Evolutionary conservation across 345 rosid species (phyloP).

Genomic region (Microcos paniculata): DNA sequence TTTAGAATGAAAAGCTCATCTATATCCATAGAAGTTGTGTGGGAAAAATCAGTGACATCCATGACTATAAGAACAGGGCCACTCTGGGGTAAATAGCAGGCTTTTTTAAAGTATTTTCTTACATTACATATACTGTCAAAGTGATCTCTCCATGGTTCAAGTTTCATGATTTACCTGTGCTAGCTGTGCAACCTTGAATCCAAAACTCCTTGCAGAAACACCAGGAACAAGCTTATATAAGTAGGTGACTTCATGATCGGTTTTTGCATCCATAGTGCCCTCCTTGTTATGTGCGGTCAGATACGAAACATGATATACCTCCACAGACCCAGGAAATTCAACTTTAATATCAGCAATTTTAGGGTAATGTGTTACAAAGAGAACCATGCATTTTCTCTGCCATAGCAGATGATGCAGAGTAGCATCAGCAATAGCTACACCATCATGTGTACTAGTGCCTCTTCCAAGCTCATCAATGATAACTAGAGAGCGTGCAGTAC

Average conservation of each 20-base stretch:
- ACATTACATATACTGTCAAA: neutral
- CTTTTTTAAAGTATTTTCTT: neutral
- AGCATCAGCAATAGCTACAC: constrained; percentile 92
- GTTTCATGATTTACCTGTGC: constrained; percentile 57
- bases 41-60: neutral
- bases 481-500: constrained; percentile 72
- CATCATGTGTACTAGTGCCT: constrained; percentile 96
- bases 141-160: neutral
- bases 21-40: neutral
- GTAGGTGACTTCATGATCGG: constrained; percentile 68
- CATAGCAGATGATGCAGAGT: constrained; percentile 69
- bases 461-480: constrained; percentile 94
- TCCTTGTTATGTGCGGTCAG: constrained; percentile 46
- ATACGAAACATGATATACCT: constrained; percentile 86
- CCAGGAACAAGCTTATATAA: constrained; percentile 85
- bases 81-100: neutral
- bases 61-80: neutral
- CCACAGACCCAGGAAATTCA: constrained; percentile 55
- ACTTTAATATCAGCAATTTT: constrained; percentile 62
- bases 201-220: constrained; percentile 82
- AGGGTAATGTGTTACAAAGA: constrained; percentile 95
- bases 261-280: constrained; percentile 19
- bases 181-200: constrained; percentile 87
- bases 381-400: constrained; percentile 71
- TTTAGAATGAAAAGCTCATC: neutral